Evolutionary conservation across 345 rosid genomes (phyloP).

Genomic region (Ricinus communis): DNA sequence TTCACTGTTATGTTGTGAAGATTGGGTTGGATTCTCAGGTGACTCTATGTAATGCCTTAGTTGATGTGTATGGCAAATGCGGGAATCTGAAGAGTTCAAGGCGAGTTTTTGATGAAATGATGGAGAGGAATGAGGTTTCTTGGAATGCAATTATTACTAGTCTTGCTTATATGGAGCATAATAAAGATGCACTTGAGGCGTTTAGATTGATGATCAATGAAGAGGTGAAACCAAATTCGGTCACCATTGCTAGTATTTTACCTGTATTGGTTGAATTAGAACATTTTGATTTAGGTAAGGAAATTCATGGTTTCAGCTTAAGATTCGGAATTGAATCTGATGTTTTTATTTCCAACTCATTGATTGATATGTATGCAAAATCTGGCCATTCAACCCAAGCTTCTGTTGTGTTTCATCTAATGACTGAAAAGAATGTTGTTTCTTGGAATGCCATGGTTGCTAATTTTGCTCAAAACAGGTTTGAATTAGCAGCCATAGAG

Average conservation of each 20-base stretch:
- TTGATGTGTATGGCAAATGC: constrained; percentile 55
- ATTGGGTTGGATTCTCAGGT: constrained; percentile 42
- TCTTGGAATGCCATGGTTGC: constrained; percentile 63
- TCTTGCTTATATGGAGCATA: constrained; percentile 31
- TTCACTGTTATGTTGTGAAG: constrained; percentile 42
- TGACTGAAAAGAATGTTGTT: constrained; percentile 34
- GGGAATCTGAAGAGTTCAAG: constrained; percentile 29
- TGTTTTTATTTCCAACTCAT: constrained; percentile 45
- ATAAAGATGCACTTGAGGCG: constrained; percentile 34
- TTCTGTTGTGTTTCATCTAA: constrained; percentile 26
- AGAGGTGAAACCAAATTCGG: constrained; percentile 35
- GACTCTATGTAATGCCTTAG: constrained; percentile 41
- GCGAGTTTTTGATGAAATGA: constrained; percentile 42
- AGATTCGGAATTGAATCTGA: constrained; percentile 39
- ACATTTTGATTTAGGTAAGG: constrained; percentile 34
- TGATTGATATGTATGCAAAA: constrained; percentile 58
- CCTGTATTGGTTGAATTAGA: constrained; percentile 43
- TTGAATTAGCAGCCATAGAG: constrained; percentile 34
- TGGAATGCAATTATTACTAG: constrained; percentile 41
- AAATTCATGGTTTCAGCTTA: constrained; percentile 46
- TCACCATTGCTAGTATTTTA: constrained; percentile 44
- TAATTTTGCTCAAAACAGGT: constrained; percentile 43
- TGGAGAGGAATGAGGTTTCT: constrained; percentile 42
- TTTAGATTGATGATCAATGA: constrained; percentile 40
- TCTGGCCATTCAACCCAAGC: constrained; percentile 34